Evolutionary conservation across 179 eudicot genomes (phyloP), one percentile per base, ranked within the genome.

Genomic region (Silene vulgaris): DNA sequence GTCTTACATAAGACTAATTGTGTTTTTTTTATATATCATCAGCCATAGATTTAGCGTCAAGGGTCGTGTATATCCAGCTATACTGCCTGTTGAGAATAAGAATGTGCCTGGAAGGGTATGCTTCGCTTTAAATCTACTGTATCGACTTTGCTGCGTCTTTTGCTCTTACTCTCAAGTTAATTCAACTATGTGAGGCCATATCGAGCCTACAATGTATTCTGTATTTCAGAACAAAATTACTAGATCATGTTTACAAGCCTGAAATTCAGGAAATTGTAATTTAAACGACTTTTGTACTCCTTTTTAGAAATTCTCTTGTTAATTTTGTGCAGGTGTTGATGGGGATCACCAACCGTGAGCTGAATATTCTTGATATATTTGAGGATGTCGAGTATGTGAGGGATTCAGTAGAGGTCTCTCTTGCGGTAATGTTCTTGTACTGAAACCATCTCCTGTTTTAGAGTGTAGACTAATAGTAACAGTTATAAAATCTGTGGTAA

Each of bases 371-470:
- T 74, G 97, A 95, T 81, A 65, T 75, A 12, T 95, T 95, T 78
- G 97, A 95, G 87, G 99, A 95, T 82, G 85, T 74, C 14, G 97
- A 95, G 89, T 95, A 95, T 80, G 91, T 87, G 60, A 88, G 92
- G 83, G 82, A 70, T 50, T 76, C 82, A 69, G 84, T 92, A 21
- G 90, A 89, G 79, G 91, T 92, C 65, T 74, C 83, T 67, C 84
- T 88, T 66, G 71, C 73, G 91, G 98, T 94, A 85, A 82, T 16
- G 19, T 77, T 79, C n/a, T 13, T 56, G 14, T 12, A 5, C 9
- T 40, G 3, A 56, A 56, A 16, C 60, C 20, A n/a, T 56, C 14
- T 56, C 8, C 8, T 56, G 60, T 56, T 56, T 56, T 56, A 56
- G 60, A 56, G 8, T 16, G 16, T 56, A 56, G 60, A 56, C 19